Base-by-base conservation (phyloP, 495 filamentous ascomycete species). In the Penicillium maclennaniae region DNA sequence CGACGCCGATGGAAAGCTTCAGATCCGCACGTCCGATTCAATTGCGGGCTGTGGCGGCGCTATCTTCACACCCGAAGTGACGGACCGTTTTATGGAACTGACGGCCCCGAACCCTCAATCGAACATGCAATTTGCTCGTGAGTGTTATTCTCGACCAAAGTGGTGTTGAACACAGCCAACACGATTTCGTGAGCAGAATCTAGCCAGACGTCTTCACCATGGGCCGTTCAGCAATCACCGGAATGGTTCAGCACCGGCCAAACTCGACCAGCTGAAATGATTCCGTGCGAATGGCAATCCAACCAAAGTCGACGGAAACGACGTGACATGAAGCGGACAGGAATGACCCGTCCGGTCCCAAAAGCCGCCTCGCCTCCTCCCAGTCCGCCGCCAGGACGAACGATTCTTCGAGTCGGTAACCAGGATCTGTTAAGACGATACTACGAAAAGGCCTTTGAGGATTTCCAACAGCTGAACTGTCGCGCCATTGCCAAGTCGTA, bases 401-500 rank as follows among this genome's bases (percentile, higher is more conserved):
- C 74, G 6, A 61, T 69, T 17, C 56, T 91, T 41, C 71, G 68
- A 17, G 82, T 89, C 12, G 80, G 83, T 2, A 72, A 89, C 41
- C 63, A 70, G 0, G 68, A 75, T 10, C 76, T 78, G 1, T 69
- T 91, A 12, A 79, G 81, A 57, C 70, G 74, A 7, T 88, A 86
- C 58, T 88, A 89, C 54, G 73, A 79, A 27, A 79, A 61, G 31
- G 69, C 69, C 6, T 66, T 78, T 28, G 71, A 68, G 45, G 62
- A 68, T 23, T 69, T 80, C 47, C 74, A 78, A 53, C 76, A 80
- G 47, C 55, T 74, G 37, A 74, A 72, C 46, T 78, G 74, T 34
- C 69, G 74, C 1, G 51, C 62, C 4, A 82, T 95, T 28, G 82
- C 82, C 8, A 95, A 92, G 66, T 85, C 80, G 4, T 92, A 90